A percentile compares a stretch with the other conserved stretches of the same genome.
These are phyloP conservation scores for Mucor saturninus DNA, from an alignment of 371 early-diverging fungal genomes.

Conservation along the genomic window DNA sequence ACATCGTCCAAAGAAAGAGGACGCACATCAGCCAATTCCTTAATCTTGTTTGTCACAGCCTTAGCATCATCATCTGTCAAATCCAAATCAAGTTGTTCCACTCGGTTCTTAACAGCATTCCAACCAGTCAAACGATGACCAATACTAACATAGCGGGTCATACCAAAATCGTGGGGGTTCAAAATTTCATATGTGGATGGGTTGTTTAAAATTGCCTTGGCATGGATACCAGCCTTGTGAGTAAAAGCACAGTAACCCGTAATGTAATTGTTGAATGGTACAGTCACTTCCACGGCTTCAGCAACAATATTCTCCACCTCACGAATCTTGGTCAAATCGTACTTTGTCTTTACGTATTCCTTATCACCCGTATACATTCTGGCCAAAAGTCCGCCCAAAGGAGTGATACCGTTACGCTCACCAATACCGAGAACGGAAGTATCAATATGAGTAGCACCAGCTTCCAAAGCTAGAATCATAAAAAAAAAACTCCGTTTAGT, in stretches of 20 bases:
- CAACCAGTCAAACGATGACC: conserved; percentile 97
- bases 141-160: conserved; percentile 95
- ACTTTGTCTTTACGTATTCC: conserved; percentile 89
- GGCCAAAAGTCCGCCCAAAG: conserved; percentile 92
- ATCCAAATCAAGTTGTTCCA: conserved; percentile 83
- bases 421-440: conserved; percentile 97
- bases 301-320: conserved; percentile 96
- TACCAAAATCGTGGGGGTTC: conserved; percentile 95
- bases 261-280: conserved; percentile 98
- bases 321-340: conserved; percentile 88
- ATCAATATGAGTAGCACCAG: conserved; percentile 97
- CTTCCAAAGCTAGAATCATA: conserved; percentile 75
- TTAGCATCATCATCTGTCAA: conserved; percentile 92
- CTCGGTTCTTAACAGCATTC: conserved; percentile 98
- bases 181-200: conserved; percentile 96
- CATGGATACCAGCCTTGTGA: conserved; percentile 98
- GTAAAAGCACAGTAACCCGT: conserved; percentile 98
- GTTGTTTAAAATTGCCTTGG: conserved; percentile 97
- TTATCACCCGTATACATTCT: conserved; percentile 93
- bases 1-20: conserved; percentile 90
- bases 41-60: conserved; percentile 91
- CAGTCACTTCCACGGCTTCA: conserved; percentile 90
- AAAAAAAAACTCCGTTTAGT: conserved; percentile 4
- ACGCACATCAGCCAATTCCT: conserved; percentile 91
- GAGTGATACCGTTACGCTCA: conserved; percentile 97